Conservation (phyloP, 352 stramenopile genomes). For the Hyphochytrium catenoides region DNA sequence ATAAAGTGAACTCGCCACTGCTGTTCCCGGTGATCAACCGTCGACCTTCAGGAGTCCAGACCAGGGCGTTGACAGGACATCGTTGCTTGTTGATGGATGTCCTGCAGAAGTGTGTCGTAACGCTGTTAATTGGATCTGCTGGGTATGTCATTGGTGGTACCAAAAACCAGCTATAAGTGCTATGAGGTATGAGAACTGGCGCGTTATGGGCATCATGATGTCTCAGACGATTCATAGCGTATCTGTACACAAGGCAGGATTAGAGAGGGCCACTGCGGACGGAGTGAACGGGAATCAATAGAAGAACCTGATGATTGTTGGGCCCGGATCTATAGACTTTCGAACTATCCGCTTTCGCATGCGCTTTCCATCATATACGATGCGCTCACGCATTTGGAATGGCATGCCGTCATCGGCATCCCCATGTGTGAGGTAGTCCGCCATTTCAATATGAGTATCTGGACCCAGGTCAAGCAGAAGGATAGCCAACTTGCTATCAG, state of each 20-base stretch:
- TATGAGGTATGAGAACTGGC: no score
- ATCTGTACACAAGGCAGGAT: constrained; percentile 18
- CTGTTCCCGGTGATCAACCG: constrained; percentile 88
- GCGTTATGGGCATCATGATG: no score
- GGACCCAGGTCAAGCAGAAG: no score
- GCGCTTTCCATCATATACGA: constrained; percentile 14
- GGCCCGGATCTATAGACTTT: constrained; percentile 58
- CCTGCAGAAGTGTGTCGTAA: constrained; percentile 61
- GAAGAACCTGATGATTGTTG: constrained; percentile 53
- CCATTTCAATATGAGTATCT: no score
- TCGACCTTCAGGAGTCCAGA: constrained; percentile 81
- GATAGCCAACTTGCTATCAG: no score
- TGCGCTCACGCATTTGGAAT: no score
- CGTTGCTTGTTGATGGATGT: constrained; percentile 73
- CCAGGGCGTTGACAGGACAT: constrained; percentile 72
- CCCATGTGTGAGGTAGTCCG: no score
- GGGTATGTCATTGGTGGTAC: constrained; percentile 33
- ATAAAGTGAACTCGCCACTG: constrained; percentile 90
- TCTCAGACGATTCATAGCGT: constrained; percentile 11
- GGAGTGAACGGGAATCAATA: constrained; percentile 37
- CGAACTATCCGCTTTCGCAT: constrained; percentile 61
- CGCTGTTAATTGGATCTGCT: constrained; percentile 32
- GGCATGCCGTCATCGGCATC: no score
- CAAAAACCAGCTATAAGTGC: constrained; percentile 57
- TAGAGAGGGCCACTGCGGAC: constrained; percentile 11